Evolutionary conservation across 2,329 filamentous ascomycete species (phyloP).

Genomic region (Moelleriella libera): DNA sequence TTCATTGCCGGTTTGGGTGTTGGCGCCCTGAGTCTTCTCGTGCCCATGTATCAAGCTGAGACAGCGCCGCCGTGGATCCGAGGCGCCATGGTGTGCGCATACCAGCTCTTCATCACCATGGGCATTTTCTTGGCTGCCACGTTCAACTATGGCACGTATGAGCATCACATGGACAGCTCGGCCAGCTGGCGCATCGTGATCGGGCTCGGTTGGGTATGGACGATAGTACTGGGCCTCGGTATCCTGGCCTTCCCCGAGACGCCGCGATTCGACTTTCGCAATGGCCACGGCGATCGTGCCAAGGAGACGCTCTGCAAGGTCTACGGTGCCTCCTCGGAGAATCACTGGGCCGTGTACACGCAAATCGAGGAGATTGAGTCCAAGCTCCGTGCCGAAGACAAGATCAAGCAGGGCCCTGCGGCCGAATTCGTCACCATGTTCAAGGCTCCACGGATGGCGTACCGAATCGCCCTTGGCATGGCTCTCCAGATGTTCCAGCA

Average conservation of each 20-base stretch:
- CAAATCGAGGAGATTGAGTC: slow-evolving; percentile 39
- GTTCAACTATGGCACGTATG: slow-evolving; percentile 48
- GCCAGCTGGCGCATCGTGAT: slow-evolving; percentile 48
- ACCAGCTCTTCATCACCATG: slow-evolving; percentile 60
- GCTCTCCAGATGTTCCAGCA: slow-evolving; percentile 52
- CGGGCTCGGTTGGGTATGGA: slow-evolving; percentile 36
- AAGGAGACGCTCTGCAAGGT: slow-evolving; percentile 31
- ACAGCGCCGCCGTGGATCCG: slow-evolving; percentile 53
- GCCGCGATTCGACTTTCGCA: slow-evolving; percentile 35
- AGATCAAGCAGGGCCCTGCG: slow-evolving; percentile 23
- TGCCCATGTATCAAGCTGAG: slow-evolving; percentile 65
- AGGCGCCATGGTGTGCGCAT: slow-evolving; percentile 49
- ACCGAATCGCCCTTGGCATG: slow-evolving; percentile 47
- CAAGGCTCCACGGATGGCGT: slow-evolving; percentile 47
- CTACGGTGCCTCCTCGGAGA: slow-evolving; percentile 25
- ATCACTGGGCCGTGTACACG: slow-evolving; percentile 28
- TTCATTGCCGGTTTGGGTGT: slow-evolving; percentile 54
- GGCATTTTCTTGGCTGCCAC: slow-evolving; percentile 48
- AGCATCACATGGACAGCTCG: slow-evolving; percentile 27
- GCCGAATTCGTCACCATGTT: slow-evolving; percentile 44
- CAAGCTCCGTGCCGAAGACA: slow-evolving; percentile 35
- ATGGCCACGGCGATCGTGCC: slow-evolving; percentile 30
- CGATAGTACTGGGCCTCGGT: slow-evolving; percentile 29
- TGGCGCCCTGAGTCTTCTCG: slow-evolving; percentile 47
- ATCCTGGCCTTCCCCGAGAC: slow-evolving; percentile 38